Conservation (phyloP, 2,329 filamentous ascomycete species). For the Claviceps citrina region DNA sequence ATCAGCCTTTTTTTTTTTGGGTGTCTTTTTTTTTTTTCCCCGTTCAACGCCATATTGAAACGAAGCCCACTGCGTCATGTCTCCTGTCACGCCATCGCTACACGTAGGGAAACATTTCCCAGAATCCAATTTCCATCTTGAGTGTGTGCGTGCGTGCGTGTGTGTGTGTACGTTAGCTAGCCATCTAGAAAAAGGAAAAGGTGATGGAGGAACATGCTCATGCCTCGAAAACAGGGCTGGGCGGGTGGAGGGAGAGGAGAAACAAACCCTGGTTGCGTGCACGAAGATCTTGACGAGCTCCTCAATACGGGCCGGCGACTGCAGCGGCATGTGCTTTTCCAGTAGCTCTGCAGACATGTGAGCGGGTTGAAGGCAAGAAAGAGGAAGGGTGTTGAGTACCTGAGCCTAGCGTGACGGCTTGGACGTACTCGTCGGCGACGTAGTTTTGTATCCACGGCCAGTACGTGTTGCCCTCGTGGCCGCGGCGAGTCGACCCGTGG, state of each 20-base stretch:
- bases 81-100: too few species aligned
- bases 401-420: conserved; percentile 54
- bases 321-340: conserved; percentile 56
- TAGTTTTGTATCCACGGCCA: conserved; percentile 91
- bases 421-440: conserved; percentile 60
- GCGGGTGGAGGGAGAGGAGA: too few species aligned
- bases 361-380: too few species aligned
- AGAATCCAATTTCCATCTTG: conserved; percentile 41
- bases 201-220: too few species aligned
- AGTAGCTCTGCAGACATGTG: conserved; percentile 41
- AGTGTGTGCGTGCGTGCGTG: too few species aligned
- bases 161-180: too few species aligned
- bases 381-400: conserved; percentile 35
- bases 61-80: too few species aligned
- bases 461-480: conserved; percentile 54
- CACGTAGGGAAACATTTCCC: conserved; percentile 38
- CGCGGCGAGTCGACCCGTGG: conserved; percentile 42
- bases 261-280: conserved; percentile 62
- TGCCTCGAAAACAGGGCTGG: neutral
- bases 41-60: too few species aligned
- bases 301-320: conserved; percentile 62
- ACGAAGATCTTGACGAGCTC: conserved; percentile 74
- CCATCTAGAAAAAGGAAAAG: too few species aligned
- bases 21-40: neutral
- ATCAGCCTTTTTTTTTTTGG: too few species aligned